phyloP scores from a whole-genome alignment of 371 early-diverging fungal genomes.

The Syncephalis plumigaleata region DNA sequence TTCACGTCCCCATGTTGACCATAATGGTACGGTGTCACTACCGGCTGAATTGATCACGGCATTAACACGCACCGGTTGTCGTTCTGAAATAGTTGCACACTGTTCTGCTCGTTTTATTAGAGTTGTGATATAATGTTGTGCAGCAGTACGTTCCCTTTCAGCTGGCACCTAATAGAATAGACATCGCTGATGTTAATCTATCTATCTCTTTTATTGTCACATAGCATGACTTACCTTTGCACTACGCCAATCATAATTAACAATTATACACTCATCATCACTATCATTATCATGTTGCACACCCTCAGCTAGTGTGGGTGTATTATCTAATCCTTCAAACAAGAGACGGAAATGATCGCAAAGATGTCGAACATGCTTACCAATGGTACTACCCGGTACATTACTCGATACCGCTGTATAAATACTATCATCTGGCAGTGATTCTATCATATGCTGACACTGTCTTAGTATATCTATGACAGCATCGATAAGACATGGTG shows the following conservation, averaged over 20 bases:
- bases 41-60: constrained; percentile 1
- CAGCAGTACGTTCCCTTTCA: constrained; percentile 3
- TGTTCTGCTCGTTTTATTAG: not conserved
- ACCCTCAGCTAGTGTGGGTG: not conserved
- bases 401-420: constrained; percentile 1
- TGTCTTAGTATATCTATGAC: not conserved
- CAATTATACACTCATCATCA: not conserved
- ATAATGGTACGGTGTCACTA: not conserved
- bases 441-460: not conserved
- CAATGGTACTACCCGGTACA: constrained; percentile 12
- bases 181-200: not conserved
- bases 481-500: no score
- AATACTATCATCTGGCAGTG: not conserved
- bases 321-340: constrained; percentile 4
- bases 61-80: not conserved
- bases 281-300: not conserved
- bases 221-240: not conserved
- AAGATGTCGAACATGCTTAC: constrained; percentile 16
- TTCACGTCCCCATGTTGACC: constrained; percentile 13
- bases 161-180: constrained; percentile 2
- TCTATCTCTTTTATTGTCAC: not conserved
- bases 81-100: not conserved
- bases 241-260: not conserved
- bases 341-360: constrained; percentile 15
- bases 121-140: not conserved